Evolutionary conservation across 768 basidiomycete species (phyloP), one percentile per base, ranked within the genome.

Genomic region (Psilocybe sp.): DNA sequence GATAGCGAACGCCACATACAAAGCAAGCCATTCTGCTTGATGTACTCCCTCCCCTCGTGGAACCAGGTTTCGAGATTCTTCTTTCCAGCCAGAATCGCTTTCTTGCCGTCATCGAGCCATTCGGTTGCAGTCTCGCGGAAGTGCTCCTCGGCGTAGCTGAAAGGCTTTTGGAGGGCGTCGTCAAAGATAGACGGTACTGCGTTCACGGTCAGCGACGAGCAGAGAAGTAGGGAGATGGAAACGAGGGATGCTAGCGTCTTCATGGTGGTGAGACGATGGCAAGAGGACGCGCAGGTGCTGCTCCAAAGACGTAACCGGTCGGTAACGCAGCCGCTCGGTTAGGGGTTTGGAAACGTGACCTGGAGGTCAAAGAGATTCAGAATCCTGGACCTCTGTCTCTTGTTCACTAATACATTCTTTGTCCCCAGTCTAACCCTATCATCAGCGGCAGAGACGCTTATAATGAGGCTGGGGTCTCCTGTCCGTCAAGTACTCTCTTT

Each of bases 21-120:
- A 38, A 79, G 68, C 31, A 91, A 58, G n/a, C 78, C 83, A 44
- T 87, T 76, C 69, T 89, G 79, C 63, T 82, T 79, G 49, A 89
- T 74, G 59, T 79, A 89, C 57, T 85, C 72, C 63, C 73, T 79
- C 15, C 85, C 87, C 18, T 79, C 67, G 47, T 84, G 76, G 23
- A 70, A 60, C 87, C 85, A 89, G 55, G 77, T 76, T 69, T 85
- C 71, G 49, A 81, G 57, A 47, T 75, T 77, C 47, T 73, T 66
- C 66, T 75, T 78, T 16, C 73, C 76, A 28, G 67, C 62, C 52
- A 73, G 57, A 40, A 77, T 69, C 3, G 68, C 61, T 57, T 74
- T 72, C 65, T 77, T 72, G 11, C 70, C 62, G 41, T 74, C 70
- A 47, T 69, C 68, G 5, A 80, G 47, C 59, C 69, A 73, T 38